phyloP scores from a whole-genome alignment of 768 basidiomycete species.

The Postia placenta region DNA sequence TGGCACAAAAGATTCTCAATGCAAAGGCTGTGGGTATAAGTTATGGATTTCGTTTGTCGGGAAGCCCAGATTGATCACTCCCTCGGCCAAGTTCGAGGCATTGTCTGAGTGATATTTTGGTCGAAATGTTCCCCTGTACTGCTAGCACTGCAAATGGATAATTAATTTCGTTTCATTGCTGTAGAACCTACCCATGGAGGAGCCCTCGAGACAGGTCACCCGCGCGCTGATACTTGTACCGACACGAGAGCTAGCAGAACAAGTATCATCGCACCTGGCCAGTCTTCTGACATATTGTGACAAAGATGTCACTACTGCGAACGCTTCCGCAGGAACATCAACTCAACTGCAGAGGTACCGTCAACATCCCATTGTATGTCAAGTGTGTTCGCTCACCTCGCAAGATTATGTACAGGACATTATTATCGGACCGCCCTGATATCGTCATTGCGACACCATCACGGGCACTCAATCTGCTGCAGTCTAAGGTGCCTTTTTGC shows the following conservation, averaged over 20 bases:
- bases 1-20: slow-evolving; percentile 81
- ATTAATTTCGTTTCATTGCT: too few relatives aligned
- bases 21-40: slow-evolving; percentile 64
- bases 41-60: neutral
- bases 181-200: slow-evolving; percentile 11
- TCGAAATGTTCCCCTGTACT: too few relatives aligned
- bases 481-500: slow-evolving; percentile 49
- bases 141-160: too few relatives aligned
- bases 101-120: too few relatives aligned
- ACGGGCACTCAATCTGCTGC: slow-evolving; percentile 58
- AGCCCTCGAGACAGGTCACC: slow-evolving; percentile 39
- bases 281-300: slow-evolving; percentile 74
- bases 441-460: slow-evolving; percentile 78
- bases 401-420: slow-evolving; percentile 29
- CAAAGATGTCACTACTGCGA: slow-evolving; percentile 60
- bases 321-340: slow-evolving; percentile 68
- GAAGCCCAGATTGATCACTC: too few relatives aligned
- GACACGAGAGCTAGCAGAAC: slow-evolving; percentile 89
- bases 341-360: slow-evolving; percentile 69
- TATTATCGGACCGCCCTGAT: slow-evolving; percentile 69
- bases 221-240: slow-evolving; percentile 81
- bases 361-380: neutral
- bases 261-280: slow-evolving; percentile 69
- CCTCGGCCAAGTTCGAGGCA: too few relatives aligned
- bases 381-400: neutral